Base-by-base conservation (phyloP, 805 yeast species). In the Sugiyamaella mastotermitis region DNA sequence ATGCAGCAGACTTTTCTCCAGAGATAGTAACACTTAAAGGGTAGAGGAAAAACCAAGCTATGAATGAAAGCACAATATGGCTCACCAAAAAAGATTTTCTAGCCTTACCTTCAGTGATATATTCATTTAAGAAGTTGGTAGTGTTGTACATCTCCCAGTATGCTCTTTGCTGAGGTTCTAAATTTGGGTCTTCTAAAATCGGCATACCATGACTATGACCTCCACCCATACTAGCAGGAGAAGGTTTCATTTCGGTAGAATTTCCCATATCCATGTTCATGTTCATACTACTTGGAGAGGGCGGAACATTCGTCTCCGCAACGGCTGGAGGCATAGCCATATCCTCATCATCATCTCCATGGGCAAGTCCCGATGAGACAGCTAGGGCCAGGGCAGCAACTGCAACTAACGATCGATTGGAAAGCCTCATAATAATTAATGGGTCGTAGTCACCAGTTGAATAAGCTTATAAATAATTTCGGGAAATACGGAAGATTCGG, bases 121-220 rank as follows among this genome's bases (percentile, higher is more conserved):
- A 31, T 3, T 40, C 44, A 13, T 56, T 36, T 29, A 42, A 45
- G 61, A 84, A 77, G 3, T 85, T 78, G 1, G 90, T 80, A 10
- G 94, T 76, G 53, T 83, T 77, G 60, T 87, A 88, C 18, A 60
- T 56, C 34, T 76, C 78, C 97, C 97, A 88, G 59, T 72, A 88
- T 19, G 69, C 56, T 39, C 76, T 64, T 58, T 87, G 95, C 31
- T 77, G 82, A 0, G 88, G 80, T 13, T 78, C 69, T 34, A 88
- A 68, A 14, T 74, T 53, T 1, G 83, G 80, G 42, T 71, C 56
- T 19, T 76, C 64, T 32, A 87, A 65, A 30, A 88, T 83, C 1
- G 94, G 88, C 47, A 74, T 52, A 0, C 94, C 94, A 53, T 85
- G 95, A 34, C 60, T 55, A 52, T 76, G 46, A 13, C 19, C 31